Evolutionary conservation across 768 basidiomycete genomes (phyloP).

Genomic region (Termitomyces sp.): DNA sequence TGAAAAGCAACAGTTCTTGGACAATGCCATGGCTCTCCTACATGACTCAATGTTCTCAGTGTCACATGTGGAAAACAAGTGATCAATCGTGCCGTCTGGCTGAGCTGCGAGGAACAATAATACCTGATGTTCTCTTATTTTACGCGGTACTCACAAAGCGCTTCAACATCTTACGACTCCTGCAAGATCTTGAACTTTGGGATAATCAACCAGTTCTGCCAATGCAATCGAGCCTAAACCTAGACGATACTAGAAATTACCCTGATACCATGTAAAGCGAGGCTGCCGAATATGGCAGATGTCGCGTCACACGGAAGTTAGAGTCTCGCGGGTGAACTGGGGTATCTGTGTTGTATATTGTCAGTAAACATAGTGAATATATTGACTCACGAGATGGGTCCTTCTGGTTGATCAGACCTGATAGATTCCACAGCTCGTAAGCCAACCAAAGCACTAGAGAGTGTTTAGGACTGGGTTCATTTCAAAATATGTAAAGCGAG

Average conservation of each 20-base stretch:
- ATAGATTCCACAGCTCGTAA: too few relatives aligned
- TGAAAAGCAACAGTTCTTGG: background rate
- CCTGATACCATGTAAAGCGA: background rate
- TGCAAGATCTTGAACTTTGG: background rate
- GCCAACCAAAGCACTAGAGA: too few relatives aligned
- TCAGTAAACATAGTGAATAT: too few relatives aligned
- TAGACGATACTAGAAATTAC: background rate
- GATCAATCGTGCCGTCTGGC: background rate
- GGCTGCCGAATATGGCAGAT: too few relatives aligned
- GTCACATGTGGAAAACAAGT: constrained; percentile 3
- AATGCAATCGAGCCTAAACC: background rate
- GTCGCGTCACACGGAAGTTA: too few relatives aligned
- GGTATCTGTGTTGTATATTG: too few relatives aligned
- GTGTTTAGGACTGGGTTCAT: background rate
- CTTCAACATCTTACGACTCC: background rate
- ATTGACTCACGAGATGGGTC: too few relatives aligned
- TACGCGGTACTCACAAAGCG: background rate
- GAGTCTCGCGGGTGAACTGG: too few relatives aligned
- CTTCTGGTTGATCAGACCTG: too few relatives aligned
- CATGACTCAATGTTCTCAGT: background rate
- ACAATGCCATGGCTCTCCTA: background rate
- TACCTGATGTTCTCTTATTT: background rate
- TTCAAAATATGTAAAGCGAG: background rate
- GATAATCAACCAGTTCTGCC: background rate
- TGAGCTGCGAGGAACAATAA: background rate